A percentile compares a stretch with the other conserved stretches of the same genome.
Evolutionary conservation across 257 asterid genomes (phyloP).

Genomic region (Solanum infundibuliforme): DNA sequence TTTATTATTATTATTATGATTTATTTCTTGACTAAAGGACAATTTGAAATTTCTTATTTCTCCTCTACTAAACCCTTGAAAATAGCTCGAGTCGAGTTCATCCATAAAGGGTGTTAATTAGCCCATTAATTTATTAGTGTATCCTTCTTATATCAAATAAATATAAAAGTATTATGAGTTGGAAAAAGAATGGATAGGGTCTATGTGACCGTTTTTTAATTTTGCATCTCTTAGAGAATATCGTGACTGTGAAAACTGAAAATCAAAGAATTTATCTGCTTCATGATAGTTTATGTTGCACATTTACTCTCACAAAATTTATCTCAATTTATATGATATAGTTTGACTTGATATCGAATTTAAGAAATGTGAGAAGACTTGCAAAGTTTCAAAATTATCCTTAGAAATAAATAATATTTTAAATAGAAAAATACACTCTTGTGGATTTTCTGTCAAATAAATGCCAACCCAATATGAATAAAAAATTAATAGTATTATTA

Average conservation of each 20-base stretch:
- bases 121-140: not conserved
- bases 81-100: not conserved
- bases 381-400: not conserved
- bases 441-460: not conserved
- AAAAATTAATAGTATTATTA: not conserved
- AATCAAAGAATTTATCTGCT: too few relatives aligned
- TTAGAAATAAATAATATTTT: not conserved
- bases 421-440: not conserved
- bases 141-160: not conserved
- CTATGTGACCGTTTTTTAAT: not conserved
- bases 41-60: not conserved
- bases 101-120: not conserved
- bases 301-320: not conserved
- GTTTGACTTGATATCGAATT: not conserved
- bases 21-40: not conserved
- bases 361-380: not conserved
- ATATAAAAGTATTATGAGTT: not conserved
- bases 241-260: not conserved
- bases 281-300: not conserved
- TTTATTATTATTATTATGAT: not conserved
- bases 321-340: not conserved
- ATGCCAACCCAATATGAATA: not conserved
- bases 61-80: not conserved
- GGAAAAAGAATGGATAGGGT: not conserved
- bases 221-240: not conserved